A percentile compares a stretch with the other conserved stretches of the same genome.
These are phyloP conservation scores for Mikania micrantha DNA, from an alignment of 129 eudicot genomes.

Conservation along the genomic window DNA sequence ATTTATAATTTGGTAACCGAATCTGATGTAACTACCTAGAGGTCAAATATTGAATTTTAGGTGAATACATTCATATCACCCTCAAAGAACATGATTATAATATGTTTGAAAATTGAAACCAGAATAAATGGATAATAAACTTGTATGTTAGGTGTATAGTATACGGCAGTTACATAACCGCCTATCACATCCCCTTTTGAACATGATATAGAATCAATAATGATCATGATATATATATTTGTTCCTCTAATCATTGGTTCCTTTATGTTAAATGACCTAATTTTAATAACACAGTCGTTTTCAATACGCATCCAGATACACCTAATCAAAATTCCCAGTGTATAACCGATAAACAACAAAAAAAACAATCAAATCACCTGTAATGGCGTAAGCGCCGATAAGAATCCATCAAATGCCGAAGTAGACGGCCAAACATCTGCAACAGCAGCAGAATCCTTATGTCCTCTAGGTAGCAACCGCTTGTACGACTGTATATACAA, in stretches of 20 bases:
- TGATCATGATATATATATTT: background rate
- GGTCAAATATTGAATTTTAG: background rate
- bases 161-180: no score
- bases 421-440: conserved; percentile 96
- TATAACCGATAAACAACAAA: background rate
- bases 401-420: conserved; percentile 83
- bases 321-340: background rate
- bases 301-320: background rate
- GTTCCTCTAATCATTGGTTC: no score
- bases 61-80: background rate
- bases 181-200: no score
- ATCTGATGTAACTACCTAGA: background rate
- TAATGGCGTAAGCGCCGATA: conserved; percentile 81
- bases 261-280: background rate
- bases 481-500: conserved; percentile 82
- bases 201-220: no score
- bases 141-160: no score
- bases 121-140: no score
- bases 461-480: conserved; percentile 73
- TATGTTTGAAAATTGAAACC: no score
- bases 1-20: no score
- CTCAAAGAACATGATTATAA: background rate
- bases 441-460: conserved; percentile 83
- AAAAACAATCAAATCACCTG: conserved; percentile 41
- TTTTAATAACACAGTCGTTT: background rate